phyloP scores from a whole-genome alignment of 495 filamentous ascomycete species.

The Annulohypoxylon nitens region DNA sequence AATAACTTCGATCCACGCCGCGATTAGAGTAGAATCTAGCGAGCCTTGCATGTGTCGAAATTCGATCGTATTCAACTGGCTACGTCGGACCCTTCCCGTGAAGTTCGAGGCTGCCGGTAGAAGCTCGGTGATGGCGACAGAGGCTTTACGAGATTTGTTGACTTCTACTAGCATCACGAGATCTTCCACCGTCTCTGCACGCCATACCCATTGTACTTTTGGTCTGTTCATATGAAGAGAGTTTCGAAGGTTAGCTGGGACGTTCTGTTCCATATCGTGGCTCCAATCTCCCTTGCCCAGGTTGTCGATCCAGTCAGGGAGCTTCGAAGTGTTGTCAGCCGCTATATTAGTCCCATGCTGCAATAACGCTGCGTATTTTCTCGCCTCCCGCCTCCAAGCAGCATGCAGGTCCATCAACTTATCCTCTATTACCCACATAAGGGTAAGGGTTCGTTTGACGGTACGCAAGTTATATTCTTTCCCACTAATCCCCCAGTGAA shows the following conservation, averaged over 20 bases:
- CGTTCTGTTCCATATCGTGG: conserved; percentile 36
- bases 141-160: conserved; percentile 30
- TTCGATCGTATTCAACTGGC: conserved; percentile 39
- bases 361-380: conserved; percentile 34
- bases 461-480: conserved; percentile 18
- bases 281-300: conserved; percentile 26
- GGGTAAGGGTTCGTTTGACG: conserved; percentile 29
- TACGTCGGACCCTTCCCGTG: conserved; percentile 32
- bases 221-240: conserved; percentile 22
- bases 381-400: conserved; percentile 29
- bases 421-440: conserved; percentile 40
- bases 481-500: conserved; percentile 40
- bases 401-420: conserved; percentile 38
- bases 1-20: conserved; percentile 33
- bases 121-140: conserved; percentile 29
- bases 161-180: conserved; percentile 34
- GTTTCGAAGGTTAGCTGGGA: conserved; percentile 12
- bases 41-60: conserved; percentile 45
- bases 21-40: conserved; percentile 27
- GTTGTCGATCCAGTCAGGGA: conserved; percentile 29
- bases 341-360: conserved; percentile 41
- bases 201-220: conserved; percentile 40
- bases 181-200: conserved; percentile 25
- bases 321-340: background rate
- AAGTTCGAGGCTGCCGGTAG: conserved; percentile 35